phyloP scores from a whole-genome alignment of 192 early-diverging fungal genomes.

The Oehlia diaphana region DNA sequence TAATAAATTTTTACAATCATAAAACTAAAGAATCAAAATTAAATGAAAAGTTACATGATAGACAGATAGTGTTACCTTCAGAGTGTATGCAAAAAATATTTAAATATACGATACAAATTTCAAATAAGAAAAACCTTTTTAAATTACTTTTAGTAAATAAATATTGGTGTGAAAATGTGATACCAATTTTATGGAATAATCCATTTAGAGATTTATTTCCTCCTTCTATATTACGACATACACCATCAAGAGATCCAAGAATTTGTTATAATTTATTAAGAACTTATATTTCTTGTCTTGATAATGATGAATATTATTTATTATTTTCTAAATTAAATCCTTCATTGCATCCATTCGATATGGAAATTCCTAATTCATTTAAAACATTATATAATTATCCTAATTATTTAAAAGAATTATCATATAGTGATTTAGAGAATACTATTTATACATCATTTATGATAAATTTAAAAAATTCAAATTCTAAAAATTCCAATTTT shows the following conservation, averaged over 20 bases:
- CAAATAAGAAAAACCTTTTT: background rate
- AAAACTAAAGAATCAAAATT: no score
- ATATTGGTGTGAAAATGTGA: slow-evolving; percentile 3
- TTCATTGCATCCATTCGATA: background rate
- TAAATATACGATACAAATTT: background rate
- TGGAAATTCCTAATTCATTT: background rate
- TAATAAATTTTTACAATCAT: no score
- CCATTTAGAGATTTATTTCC: background rate
- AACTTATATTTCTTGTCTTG: background rate
- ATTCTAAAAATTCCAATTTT: no score
- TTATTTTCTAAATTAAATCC: background rate
- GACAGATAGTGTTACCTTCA: background rate
- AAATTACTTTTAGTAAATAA: background rate
- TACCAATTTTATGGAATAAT: slow-evolving; percentile 5
- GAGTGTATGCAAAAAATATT: background rate
- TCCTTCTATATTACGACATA: background rate
- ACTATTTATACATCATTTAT: background rate
- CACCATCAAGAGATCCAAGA: background rate
- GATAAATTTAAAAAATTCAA: background rate
- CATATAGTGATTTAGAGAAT: background rate
- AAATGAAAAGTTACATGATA: no score
- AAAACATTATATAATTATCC: background rate
- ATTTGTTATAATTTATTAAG: background rate
- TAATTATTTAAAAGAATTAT: background rate
- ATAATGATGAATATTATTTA: background rate